Evolutionary conservation across 2,329 filamentous ascomycete species (phyloP).

Genomic region (Trichoderma arundinaceum): DNA sequence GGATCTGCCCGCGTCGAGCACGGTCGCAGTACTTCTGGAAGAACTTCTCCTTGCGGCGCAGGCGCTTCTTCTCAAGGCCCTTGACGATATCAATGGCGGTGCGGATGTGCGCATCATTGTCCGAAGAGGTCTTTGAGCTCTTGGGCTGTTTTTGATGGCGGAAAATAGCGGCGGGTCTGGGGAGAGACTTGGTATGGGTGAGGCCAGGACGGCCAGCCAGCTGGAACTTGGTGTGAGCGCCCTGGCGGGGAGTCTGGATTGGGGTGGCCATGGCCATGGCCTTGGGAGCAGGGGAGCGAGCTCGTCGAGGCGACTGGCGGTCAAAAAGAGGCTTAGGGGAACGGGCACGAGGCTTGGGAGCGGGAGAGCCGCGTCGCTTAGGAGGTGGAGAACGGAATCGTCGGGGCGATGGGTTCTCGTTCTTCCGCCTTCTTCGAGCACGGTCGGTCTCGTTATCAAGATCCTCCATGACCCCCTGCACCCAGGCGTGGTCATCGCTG

Average conservation of each 20-base stretch:
- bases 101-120: constrained; percentile 70
- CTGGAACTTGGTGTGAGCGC: constrained; percentile 47
- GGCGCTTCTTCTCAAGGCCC: constrained; percentile 90
- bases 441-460: constrained; percentile 64
- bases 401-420: constrained; percentile 53
- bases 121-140: constrained; percentile 42
- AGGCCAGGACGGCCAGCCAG: constrained; percentile 65
- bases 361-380: constrained; percentile 44
- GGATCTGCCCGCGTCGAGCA: constrained; percentile 69
- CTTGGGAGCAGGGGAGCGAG: constrained; percentile 72
- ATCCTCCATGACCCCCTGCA: constrained; percentile 74
- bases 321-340: constrained; percentile 64
- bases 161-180: constrained; percentile 76
- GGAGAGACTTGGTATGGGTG: constrained; percentile 84
- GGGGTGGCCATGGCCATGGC: constrained; percentile 44
- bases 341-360: constrained; percentile 55
- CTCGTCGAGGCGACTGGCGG: constrained; percentile 71
- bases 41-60: constrained; percentile 90
- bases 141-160: constrained; percentile 56
- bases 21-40: constrained; percentile 88
- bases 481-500: constrained; percentile 71
- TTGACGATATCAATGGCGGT: constrained; percentile 98
- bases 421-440: constrained; percentile 56
- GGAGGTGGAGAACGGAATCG: constrained; percentile 53
- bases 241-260: constrained; percentile 48